Conservation (phyloP, 179 eudicot genomes). For the Patellifolia procumbens region DNA sequence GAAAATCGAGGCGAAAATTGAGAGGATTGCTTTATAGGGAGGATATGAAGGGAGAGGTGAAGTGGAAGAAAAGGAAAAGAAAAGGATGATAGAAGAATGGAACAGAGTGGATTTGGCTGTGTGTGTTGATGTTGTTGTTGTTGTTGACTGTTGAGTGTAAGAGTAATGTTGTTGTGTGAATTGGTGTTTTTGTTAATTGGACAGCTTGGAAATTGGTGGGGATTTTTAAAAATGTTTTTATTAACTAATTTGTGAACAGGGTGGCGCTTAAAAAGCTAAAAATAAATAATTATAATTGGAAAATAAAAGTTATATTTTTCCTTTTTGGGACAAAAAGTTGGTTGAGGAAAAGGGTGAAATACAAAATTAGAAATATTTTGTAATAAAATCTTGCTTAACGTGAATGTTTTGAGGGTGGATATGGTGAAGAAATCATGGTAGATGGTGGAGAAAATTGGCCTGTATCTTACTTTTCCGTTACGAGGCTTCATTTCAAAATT, state of each 20-base stretch:
- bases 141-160: neutral
- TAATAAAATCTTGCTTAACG: neutral
- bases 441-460: too few species aligned
- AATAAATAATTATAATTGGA: too few species aligned
- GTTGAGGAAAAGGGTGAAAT: too few species aligned
- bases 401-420: neutral
- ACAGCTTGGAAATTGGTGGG: constrained; percentile 13
- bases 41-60: neutral
- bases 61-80: constrained; percentile 23
- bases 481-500: too few species aligned
- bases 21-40: neutral
- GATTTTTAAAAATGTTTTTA: neutral
- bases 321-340: too few species aligned
- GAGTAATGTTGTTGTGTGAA: too few species aligned
- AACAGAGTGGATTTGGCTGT: constrained; percentile 32
- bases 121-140: too few species aligned
- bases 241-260: constrained; percentile 16
- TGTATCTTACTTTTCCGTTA: too few species aligned
- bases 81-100: neutral
- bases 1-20: neutral
- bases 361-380: too few species aligned
- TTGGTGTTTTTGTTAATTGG: constrained; percentile 11
- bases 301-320: too few species aligned
- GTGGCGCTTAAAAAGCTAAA: constrained; percentile 12
- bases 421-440: neutral